Evolutionary conservation across 495 filamentous ascomycete genomes (phyloP).

Genomic region (Aspergillus biplanus): DNA sequence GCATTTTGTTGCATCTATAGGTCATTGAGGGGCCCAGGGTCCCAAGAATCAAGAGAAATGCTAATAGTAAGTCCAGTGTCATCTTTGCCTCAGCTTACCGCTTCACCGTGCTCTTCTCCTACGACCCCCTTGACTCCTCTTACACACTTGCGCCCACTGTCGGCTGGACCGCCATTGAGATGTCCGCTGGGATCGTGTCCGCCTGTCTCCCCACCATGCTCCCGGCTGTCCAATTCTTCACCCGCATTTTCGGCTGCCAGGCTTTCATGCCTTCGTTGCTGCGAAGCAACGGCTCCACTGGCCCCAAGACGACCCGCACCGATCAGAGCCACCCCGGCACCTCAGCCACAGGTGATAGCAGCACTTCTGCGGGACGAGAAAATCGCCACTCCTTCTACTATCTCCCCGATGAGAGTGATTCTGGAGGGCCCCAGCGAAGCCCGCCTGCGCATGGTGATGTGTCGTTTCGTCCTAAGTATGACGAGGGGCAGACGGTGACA

Average conservation of each 20-base stretch:
- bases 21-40: no score
- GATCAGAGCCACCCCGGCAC: constrained; percentile 3
- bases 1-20: no score
- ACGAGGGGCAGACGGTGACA: constrained; percentile 24
- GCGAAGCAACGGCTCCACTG: constrained; percentile 11
- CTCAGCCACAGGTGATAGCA: constrained; percentile 12
- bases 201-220: constrained; percentile 50
- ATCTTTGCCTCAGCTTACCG: constrained; percentile 45
- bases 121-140: constrained; percentile 33
- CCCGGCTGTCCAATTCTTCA: constrained; percentile 28
- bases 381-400: constrained; percentile 28
- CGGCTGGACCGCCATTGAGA: constrained; percentile 50
- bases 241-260: constrained; percentile 24
- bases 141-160: constrained; percentile 47
- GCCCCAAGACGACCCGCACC: constrained; percentile 13
- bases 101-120: constrained; percentile 41
- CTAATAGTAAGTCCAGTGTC: constrained; percentile 20
- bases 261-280: constrained; percentile 18
- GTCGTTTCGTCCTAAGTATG: constrained; percentile 25
- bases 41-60: constrained; percentile 1
- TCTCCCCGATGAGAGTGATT: constrained; percentile 22
- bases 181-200: constrained; percentile 49
- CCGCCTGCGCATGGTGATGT: constrained; percentile 8
- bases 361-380: constrained; percentile 5
- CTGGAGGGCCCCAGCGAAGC: not conserved